phyloP scores from a whole-genome alignment of 345 rosid genomes.

The Euphorbia pulcherrima region DNA sequence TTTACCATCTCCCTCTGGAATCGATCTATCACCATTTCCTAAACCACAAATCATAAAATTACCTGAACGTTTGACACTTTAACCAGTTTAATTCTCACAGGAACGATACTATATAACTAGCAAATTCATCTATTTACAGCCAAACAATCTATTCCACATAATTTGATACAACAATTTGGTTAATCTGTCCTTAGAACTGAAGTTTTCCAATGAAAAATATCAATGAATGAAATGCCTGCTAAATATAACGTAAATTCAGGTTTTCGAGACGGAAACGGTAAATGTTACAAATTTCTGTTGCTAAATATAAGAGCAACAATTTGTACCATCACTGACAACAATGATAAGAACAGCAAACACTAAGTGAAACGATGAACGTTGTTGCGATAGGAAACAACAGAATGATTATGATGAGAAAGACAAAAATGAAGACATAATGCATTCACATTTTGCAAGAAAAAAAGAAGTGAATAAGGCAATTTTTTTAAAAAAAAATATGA shows the following conservation, averaged over 20 bases:
- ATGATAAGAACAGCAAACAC: neutral
- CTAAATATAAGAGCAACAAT: too few species aligned
- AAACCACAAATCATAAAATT: neutral
- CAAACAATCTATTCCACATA: neutral
- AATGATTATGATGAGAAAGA: neutral
- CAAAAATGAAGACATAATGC: neutral
- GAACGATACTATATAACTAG: neutral
- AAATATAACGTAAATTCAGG: too few species aligned
- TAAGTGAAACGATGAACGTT: neutral
- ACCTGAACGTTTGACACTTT: neutral
- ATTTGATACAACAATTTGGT: neutral
- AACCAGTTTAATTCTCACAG: neutral
- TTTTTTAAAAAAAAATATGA: too few species aligned
- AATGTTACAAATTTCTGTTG: too few species aligned
- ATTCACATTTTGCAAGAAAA: neutral
- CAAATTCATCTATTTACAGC: neutral
- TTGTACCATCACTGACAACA: neutral
- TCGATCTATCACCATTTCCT: constrained; percentile 55
- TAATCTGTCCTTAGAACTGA: too few species aligned
- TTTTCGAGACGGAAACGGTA: too few species aligned
- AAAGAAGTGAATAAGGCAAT: neutral
- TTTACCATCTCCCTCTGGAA: constrained; percentile 50
- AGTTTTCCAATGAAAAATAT: too few species aligned
- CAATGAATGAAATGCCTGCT: too few species aligned
- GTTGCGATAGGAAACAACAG: neutral